Evolutionary conservation across 2,329 filamentous ascomycete genomes (phyloP), one percentile per base, ranked within the genome.

Genomic region (Colletotrichum caudatum): DNA sequence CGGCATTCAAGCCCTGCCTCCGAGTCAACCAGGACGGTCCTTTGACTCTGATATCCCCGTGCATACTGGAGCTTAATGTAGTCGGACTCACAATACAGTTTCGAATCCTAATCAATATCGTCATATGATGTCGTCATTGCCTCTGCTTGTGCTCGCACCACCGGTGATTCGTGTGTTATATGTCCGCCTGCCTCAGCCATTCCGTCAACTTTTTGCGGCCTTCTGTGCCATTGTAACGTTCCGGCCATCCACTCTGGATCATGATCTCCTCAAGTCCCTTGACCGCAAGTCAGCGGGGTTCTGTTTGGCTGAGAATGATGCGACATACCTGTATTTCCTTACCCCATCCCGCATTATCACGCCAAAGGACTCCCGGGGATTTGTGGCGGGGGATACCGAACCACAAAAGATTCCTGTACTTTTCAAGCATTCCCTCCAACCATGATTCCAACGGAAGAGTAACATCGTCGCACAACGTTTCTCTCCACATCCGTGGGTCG

Each of bases 401-500:
- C 26, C 35, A 48, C 41, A 11, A 14, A 35, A 61, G 41, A 7
- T 39, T 23, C 29, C 29, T 61, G 41, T 35, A 61, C 41, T 48
- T 48, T 33, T 61, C 41, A 9, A 48, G 26, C 14, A 48, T 61
- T 9, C 26, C 29, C 18, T 61, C 18, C n/a, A 61, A 26, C 41
- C 41, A 61, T 29, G 26, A 6, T 16, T 35, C 41, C 41, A 61
- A 18, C 5, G 58, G 29, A 35, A 61, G 26, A 14, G 58, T 61
- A 2, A 61, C 39, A 23, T 48, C 58, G 5, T 61, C 41, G 3
- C 58, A 46, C 6, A 61, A 23, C 26, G 18, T 35, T 8, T 61
- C 58, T 48, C 58, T 61, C 58, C 58, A 61, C 26, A 35, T 61
- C 58, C 58, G 29, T 16, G 58, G 58, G 7, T 61, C 58, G 35